Conservation (phyloP, 2,329 filamentous ascomycete species). For the Pyrenophora tritici-repentis region DNA sequence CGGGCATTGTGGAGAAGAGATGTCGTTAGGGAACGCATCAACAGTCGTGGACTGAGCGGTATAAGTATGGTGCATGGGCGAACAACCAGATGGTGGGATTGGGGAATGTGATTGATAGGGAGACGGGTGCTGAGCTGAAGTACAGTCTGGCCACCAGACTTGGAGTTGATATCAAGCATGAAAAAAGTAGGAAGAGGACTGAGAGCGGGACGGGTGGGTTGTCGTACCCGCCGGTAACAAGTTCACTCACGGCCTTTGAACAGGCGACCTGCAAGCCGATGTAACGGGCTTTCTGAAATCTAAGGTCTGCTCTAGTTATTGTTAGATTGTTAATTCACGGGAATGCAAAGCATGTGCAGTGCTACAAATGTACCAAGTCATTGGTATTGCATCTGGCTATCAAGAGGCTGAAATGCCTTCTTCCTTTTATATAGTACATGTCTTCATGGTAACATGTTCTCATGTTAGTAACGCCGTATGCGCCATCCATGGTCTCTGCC, state of each 20-base stretch:
- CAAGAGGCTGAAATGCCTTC: background rate
- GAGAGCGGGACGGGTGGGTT: too few species aligned
- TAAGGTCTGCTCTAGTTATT: background rate
- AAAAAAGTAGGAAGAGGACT: too few species aligned
- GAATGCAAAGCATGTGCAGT: background rate
- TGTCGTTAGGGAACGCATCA: slow-evolving; percentile 70
- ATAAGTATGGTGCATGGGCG: background rate
- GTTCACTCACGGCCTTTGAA: too few species aligned
- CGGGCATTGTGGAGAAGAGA: slow-evolving; percentile 89
- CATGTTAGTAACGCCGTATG: slow-evolving; percentile 26
- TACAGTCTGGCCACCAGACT: too few species aligned
- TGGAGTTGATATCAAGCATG: too few species aligned
- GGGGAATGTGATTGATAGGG: too few species aligned
- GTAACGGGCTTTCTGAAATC: background rate
- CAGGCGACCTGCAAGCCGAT: too few species aligned
- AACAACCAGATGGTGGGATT: too few species aligned
- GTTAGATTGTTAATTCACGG: background rate
- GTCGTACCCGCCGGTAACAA: too few species aligned
- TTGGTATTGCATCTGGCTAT: slow-evolving; percentile 23
- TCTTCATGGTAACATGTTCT: slow-evolving; percentile 26
- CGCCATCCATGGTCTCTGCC: slow-evolving; percentile 61
- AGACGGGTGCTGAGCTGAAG: too few species aligned
- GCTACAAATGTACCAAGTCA: slow-evolving; percentile 8
- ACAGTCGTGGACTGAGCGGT: slow-evolving; percentile 64
- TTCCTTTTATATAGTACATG: slow-evolving; percentile 26